Evolutionary conservation across 345 rosid genomes (phyloP).

Genomic region (Eucalyptus curtisii): DNA sequence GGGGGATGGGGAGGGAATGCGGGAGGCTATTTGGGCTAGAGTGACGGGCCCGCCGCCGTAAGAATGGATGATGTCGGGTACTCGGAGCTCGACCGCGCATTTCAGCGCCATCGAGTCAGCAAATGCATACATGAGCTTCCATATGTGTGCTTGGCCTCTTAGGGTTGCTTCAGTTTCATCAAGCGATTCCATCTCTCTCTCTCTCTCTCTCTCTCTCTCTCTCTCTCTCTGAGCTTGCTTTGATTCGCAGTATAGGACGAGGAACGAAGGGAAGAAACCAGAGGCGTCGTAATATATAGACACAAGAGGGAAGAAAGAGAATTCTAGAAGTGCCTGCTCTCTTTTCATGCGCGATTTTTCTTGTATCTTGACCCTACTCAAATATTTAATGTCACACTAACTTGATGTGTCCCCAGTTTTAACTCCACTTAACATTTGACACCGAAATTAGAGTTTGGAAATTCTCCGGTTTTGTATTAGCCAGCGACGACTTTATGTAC

Average conservation of each 20-base stretch:
- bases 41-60: slow-evolving; percentile 1
- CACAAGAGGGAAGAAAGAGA: background rate
- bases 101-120: slow-evolving; percentile 13
- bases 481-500: background rate
- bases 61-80: slow-evolving; percentile 15
- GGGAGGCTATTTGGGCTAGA: slow-evolving; percentile 10
- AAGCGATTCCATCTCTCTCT: background rate
- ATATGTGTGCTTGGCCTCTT: slow-evolving; percentile 10
- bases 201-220: background rate
- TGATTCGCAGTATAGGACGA: background rate
- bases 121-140: slow-evolving; percentile 1
- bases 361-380: too few relatives aligned
- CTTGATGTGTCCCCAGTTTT: background rate
- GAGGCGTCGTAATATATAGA: background rate
- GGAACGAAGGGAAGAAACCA: background rate
- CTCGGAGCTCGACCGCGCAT: slow-evolving; percentile 14
- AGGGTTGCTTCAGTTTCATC: background rate
- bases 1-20: background rate
- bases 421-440: background rate
- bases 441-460: background rate
- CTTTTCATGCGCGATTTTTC: background rate
- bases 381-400: too few relatives aligned
- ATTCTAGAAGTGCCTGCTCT: background rate
- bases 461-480: background rate
- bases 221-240: background rate